Evolutionary conservation across 306 rosid species (phyloP), one percentile per base, ranked within the genome.

Genomic region (Ormosia emarginata): DNA sequence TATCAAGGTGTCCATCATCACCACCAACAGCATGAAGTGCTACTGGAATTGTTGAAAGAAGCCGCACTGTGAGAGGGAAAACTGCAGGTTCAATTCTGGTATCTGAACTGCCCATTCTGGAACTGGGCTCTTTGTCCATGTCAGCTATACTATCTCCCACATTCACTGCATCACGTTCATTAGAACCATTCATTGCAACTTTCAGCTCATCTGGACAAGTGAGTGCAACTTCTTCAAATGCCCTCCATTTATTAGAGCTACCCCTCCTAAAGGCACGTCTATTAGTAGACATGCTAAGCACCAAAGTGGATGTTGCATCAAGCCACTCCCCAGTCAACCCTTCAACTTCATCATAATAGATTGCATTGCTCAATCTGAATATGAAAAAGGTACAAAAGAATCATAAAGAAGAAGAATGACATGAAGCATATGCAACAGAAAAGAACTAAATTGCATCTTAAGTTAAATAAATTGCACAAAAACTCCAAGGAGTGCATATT

Each of bases 1-100:
- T 82, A 81, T 93, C 94, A 67, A 93, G 55, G 41, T 95, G 94
- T 68, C 98, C 97, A 74, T 90, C 84, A 71, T 93, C 97, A 76
- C 98, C 98, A 29, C 98, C 98, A 24, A 89, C 77, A 9, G 97
- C 88, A 84, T 93, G 95, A 76, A 95, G 94, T 30, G 85, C 92
- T 4, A 95, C 97, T 0, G 95, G 94, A 73, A 95, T 85, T 8
- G 91, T 87, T 29, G 97, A 91, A 81, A 95, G 94, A 62, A 86
- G 50, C 44, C 46, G 87, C 50, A 93, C 76, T 0, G 94, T 91
- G 64, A 87, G 85, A 4, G 98, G 98, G 70, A 95, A 95, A 81
- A 87, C 87, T 17, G 79, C 78, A 46, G 98, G 92, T 5, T 75
- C 90, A 47, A 91, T 84, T 89, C 80, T 85, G 57, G 75, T 34